Conservation (phyloP, 2,329 filamentous ascomycete genomes). For the Fusarium metavorans region DNA sequence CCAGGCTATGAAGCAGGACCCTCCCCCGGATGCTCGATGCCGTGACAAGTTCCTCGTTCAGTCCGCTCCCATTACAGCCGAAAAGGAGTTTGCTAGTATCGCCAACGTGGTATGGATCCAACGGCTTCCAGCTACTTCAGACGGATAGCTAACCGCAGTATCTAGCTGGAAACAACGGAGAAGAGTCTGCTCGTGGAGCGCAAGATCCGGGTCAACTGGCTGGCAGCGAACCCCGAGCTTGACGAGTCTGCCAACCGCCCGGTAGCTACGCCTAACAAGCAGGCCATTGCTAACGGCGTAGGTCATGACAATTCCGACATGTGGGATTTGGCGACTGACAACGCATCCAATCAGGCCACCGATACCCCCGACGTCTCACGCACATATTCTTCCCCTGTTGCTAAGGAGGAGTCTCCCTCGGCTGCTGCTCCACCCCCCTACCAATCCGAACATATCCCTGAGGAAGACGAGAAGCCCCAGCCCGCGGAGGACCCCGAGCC, state of each 20-base stretch:
- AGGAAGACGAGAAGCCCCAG: constrained; percentile 44
- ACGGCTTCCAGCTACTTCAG: not conserved
- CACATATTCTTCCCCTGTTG: constrained; percentile 59
- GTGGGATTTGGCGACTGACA: constrained; percentile 19
- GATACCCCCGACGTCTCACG: constrained; percentile 60
- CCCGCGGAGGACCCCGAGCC: constrained; percentile 44
- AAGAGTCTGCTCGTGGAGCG: constrained; percentile 88
- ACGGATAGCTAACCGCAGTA: constrained; percentile 13
- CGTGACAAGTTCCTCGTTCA: constrained; percentile 98
- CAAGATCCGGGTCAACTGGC: constrained; percentile 94
- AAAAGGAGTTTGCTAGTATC: constrained; percentile 86
- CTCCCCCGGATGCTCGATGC: constrained; percentile 86
- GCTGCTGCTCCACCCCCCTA: constrained; percentile 50
- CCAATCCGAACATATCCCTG: constrained; percentile 49
- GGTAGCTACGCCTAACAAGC: constrained; percentile 57
- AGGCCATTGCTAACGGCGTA: constrained; percentile 56
- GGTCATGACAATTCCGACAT: constrained; percentile 32
- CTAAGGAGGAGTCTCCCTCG: constrained; percentile 49
- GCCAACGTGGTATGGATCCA: constrained; percentile 78
- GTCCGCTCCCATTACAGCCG: constrained; percentile 83
- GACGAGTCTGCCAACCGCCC: constrained; percentile 42
- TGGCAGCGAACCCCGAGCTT: constrained; percentile 69
- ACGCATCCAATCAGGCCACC: constrained; percentile 43
- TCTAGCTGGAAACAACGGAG: constrained; percentile 81
- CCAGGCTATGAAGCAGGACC: constrained; percentile 98